phyloP scores from a whole-genome alignment of 2,329 filamentous ascomycete genomes.

The Epichloe sibirici region DNA sequence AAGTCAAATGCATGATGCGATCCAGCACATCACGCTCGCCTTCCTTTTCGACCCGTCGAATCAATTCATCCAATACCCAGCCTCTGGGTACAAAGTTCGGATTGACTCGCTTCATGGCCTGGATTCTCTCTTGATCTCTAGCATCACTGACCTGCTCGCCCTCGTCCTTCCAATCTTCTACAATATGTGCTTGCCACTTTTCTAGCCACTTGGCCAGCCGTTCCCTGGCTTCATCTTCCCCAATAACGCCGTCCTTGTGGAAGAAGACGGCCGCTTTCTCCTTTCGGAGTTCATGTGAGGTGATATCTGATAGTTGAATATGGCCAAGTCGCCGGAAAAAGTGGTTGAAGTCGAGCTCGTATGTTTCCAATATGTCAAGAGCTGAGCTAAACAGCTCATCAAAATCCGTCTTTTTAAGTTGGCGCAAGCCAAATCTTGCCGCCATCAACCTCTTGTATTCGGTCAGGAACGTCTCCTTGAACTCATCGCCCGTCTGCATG shows the following conservation, averaged over 20 bases:
- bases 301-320: conserved; percentile 49
- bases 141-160: conserved; percentile 23
- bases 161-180: conserved; percentile 62
- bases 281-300: conserved; percentile 49
- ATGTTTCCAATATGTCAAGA: conserved; percentile 66
- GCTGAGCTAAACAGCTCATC: conserved; percentile 68
- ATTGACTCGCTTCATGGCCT: conserved; percentile 74
- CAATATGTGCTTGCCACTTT: conserved; percentile 59
- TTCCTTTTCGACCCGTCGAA: conserved; percentile 74
- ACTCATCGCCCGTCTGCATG: conserved; percentile 70
- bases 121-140: conserved; percentile 49
- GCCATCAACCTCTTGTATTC: conserved; percentile 86
- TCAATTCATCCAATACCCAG: conserved; percentile 91
- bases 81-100: conserved; percentile 84
- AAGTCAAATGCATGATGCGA: conserved; percentile 68
- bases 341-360: conserved; percentile 87
- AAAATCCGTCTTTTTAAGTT: conserved; percentile 61
- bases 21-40: conserved; percentile 69
- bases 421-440: conserved; percentile 62
- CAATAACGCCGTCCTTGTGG: conserved; percentile 55
- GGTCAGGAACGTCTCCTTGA: conserved; percentile 71
- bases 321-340: conserved; percentile 73
- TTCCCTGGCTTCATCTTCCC: conserved; percentile 51
- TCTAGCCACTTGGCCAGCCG: conserved; percentile 69
- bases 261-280: conserved; percentile 64